These are phyloP conservation scores for Magnolia officinalis DNA, from an alignment of 164 flowering plant species.

Conservation along the genomic window DNA sequence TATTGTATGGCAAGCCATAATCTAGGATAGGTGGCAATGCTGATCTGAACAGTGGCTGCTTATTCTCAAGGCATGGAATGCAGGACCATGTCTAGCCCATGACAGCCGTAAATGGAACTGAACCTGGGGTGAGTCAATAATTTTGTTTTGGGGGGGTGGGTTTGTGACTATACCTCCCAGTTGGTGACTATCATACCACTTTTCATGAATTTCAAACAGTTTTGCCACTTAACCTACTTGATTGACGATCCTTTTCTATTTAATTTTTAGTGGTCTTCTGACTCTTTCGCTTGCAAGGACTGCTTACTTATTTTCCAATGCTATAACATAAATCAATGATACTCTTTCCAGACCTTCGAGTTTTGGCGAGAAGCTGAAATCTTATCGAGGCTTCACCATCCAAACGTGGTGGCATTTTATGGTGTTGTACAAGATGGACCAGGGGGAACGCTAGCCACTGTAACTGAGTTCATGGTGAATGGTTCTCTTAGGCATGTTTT, in stretches of 20 bases:
- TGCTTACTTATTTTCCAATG: neutral
- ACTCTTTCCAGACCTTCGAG: conserved; percentile 53
- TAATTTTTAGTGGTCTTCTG: neutral
- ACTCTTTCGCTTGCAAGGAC: neutral
- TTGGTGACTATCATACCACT: neutral
- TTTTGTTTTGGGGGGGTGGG: too few relatives aligned
- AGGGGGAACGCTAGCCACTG: conserved; percentile 90
- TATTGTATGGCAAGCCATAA: neutral
- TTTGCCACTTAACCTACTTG: neutral
- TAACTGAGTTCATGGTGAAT: conserved; percentile 93
- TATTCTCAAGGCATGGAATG: neutral
- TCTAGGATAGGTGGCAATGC: neutral
- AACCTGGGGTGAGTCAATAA: neutral
- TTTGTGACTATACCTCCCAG: neutral
- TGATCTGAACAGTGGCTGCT: neutral
- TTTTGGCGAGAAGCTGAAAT: conserved; percentile 98
- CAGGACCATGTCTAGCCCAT: neutral
- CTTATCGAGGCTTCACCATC: conserved; percentile 95
- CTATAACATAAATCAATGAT: neutral
- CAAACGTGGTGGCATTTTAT: conserved; percentile 94
- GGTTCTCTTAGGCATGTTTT: conserved; percentile 96
- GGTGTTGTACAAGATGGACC: conserved; percentile 98
- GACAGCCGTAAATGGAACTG: neutral
- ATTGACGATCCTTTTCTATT: neutral
- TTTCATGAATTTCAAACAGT: neutral